phyloP scores from a whole-genome alignment of 164 flowering plant species.

The Magnolia sinica region DNA sequence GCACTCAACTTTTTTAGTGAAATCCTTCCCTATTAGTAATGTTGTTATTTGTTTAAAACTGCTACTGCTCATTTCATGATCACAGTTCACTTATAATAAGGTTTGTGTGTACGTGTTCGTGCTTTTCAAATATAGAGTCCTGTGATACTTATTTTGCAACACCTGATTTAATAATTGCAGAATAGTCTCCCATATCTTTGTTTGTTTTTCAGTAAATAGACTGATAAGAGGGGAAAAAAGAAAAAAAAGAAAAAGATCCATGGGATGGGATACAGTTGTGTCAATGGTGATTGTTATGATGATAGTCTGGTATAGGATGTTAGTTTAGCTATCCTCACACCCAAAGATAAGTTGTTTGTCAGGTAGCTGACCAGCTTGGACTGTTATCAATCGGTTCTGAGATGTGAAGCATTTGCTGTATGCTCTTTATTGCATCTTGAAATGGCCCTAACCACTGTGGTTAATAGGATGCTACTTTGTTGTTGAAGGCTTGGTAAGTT shows the following conservation, averaged over 20 bases:
- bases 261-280: no score
- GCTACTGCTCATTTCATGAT: neutral
- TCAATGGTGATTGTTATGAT: no score
- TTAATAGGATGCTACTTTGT: no score
- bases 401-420: no score
- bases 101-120: neutral
- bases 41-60: neutral
- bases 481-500: no score
- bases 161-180: neutral
- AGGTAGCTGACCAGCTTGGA: no score
- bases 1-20: constrained; percentile 7
- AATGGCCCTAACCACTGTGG: no score
- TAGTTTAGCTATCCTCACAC: no score
- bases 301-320: neutral
- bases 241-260: no score
- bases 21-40: neutral
- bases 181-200: neutral
- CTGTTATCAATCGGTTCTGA: no score
- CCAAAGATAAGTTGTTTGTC: no score
- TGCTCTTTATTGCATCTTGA: no score
- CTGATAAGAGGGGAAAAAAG: neutral
- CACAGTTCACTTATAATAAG: neutral
- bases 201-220: neutral
- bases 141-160: neutral
- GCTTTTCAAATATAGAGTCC: neutral